Conservation (phyloP, 2,329 filamentous ascomycete species). For the Claviceps sorghi region DNA sequence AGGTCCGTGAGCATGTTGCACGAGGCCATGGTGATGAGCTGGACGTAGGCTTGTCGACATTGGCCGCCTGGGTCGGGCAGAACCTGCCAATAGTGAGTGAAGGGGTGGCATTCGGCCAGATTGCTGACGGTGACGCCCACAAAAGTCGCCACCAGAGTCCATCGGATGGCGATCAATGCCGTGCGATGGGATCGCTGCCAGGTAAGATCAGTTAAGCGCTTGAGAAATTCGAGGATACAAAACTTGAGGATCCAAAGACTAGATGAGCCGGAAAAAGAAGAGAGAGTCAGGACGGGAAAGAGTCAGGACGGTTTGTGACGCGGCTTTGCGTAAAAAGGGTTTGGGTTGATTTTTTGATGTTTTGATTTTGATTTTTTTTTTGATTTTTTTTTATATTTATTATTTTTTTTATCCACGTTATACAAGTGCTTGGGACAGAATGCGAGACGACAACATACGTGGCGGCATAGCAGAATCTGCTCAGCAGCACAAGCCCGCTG, state of each 20-base stretch:
- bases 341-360: no score
- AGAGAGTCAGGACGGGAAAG: not conserved
- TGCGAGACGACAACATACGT: conserved; percentile 47
- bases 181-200: conserved; percentile 67
- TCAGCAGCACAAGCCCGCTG: conserved; percentile 65
- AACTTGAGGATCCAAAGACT: conserved; percentile 89
- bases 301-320: not conserved
- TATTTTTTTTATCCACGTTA: not conserved
- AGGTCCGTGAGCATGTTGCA: conserved; percentile 83
- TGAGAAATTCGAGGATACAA: conserved; percentile 82
- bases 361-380: no score
- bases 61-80: conserved; percentile 70
- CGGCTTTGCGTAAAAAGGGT: not conserved
- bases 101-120: conserved; percentile 68
- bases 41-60: conserved; percentile 75
- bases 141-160: conserved; percentile 66
- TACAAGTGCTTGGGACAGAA: not conserved
- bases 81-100: conserved; percentile 64
- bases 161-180: conserved; percentile 56
- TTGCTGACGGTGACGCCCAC: conserved; percentile 67
- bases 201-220: conserved; percentile 65
- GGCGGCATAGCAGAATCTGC: conserved; percentile 73
- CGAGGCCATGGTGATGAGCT: conserved; percentile 79
- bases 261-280: not conserved
- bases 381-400: not conserved